Conservation (phyloP, 495 filamentous ascomycete species). For the Niebla homalea region DNA sequence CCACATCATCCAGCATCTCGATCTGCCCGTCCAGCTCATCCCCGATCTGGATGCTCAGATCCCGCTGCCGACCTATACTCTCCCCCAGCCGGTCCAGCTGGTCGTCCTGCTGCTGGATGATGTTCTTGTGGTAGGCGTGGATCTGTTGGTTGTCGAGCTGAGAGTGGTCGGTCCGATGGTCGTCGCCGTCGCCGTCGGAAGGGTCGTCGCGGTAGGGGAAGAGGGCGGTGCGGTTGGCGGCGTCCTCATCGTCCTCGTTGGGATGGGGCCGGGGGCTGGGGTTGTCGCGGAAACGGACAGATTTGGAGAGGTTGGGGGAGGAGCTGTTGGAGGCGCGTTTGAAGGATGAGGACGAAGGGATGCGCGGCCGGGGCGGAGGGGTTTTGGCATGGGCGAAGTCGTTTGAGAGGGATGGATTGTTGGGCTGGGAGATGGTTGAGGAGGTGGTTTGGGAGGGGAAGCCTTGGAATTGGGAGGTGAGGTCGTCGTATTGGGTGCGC, state of each 20-base stretch:
- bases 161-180: conserved; percentile 50
- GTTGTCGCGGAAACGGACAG: conserved; percentile 81
- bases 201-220: conserved; percentile 58
- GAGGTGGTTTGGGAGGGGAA: conserved; percentile 35
- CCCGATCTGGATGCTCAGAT: conserved; percentile 90
- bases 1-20: conserved; percentile 75
- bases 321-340: conserved; percentile 21
- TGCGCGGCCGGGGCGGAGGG: conserved; percentile 19
- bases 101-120: conserved; percentile 78
- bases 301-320: conserved; percentile 47
- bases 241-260: conserved; percentile 28
- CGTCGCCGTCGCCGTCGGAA: conserved; percentile 1
- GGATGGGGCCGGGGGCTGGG: conserved; percentile 22
- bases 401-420: conserved; percentile 48
- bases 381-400: conserved; percentile 54
- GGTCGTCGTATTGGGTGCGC: conserved; percentile 42
- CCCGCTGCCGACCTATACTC: conserved; percentile 80
- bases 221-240: conserved; percentile 43
- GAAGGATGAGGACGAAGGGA: conserved; percentile 27
- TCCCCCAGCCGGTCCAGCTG: conserved; percentile 77
- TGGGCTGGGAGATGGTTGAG: conserved; percentile 44
- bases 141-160: conserved; percentile 73
- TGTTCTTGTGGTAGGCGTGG: conserved; percentile 65
- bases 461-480: conserved; percentile 49
- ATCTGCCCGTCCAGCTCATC: conserved; percentile 91